Conservation (phyloP, 1,284 basidiomycete species). For the Heterobasidion annosum region DNA sequence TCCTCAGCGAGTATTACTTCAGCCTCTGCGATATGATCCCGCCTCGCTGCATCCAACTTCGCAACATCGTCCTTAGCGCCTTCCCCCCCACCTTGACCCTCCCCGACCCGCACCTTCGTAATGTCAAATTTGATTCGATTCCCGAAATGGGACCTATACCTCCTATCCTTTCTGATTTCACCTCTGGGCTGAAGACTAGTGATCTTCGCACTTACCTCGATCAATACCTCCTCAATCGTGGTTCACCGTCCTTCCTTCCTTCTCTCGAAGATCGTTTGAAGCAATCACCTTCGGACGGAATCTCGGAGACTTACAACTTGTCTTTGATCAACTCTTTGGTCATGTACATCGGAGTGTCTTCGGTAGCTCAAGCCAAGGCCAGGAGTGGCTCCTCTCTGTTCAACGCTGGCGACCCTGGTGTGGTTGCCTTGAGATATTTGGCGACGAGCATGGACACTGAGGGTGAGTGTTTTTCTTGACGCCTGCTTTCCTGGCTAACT, state of each 20-base stretch:
- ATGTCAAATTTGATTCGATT: conserved; percentile 60
- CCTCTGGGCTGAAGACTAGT: conserved; percentile 68
- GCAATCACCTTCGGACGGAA: conserved; percentile 39
- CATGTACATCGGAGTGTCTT: conserved; percentile 89
- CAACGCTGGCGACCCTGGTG: conserved; percentile 72
- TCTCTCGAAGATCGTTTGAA: conserved; percentile 77
- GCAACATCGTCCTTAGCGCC: conserved; percentile 94
- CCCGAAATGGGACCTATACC: conserved; percentile 90
- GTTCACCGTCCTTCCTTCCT: conserved; percentile 59
- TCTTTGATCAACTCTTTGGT: conserved; percentile 88
- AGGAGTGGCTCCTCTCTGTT: conserved; percentile 75
- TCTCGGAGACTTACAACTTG: conserved; percentile 75
- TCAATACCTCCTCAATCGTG: conserved; percentile 70
- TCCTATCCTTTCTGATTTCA: conserved; percentile 85
- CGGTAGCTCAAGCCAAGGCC: conserved; percentile 79
- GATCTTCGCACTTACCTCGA: conserved; percentile 78
- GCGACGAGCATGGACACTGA: conserved; percentile 83
- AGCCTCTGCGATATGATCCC: conserved; percentile 92
- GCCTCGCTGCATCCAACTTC: conserved; percentile 88
- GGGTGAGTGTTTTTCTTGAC: conserved; percentile 38
- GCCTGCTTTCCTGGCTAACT: conserved; percentile 2
- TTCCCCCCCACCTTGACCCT: conserved; percentile 86
- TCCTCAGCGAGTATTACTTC: conserved; percentile 95
- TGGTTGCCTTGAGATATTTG: conserved; percentile 75
- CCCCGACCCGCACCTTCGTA: conserved; percentile 82